Base-by-base conservation (phyloP, 164 flowering plant species). In the Liriodendron chinense region DNA sequence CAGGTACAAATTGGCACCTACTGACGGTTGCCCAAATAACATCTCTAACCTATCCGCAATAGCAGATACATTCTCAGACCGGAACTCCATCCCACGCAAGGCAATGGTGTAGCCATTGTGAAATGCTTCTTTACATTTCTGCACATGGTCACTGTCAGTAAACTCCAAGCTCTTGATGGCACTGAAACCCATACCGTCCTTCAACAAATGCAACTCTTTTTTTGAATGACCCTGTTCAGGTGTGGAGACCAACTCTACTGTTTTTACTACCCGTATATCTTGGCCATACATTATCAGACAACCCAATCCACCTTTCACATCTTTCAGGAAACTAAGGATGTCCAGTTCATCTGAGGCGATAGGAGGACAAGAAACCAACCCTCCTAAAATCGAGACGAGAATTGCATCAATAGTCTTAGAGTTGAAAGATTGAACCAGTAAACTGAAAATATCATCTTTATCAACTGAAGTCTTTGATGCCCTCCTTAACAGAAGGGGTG, bases 1-100 rank as follows among this genome's bases (percentile, higher is more conserved):
- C 74, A 92, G 79, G 82, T 92, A 92, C 50, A 90, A 34, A 78
- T 92, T 92, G 63, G 84, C 91, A 59, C 97, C 97, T 48, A 84
- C 87, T 68, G 97, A 89, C 23, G 92, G 97, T 82, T 89, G 94
- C 78, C 97, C 94, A 83, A 91, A 89, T 57, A 92, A 63, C 75
- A 76, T 79, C 9, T 91, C 94, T 22, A 92, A 78, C 43, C 74
- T 82, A 79, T 88, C 86, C 50, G 94, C 85, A 77, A 89, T 75
- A 50, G 87, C 74, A 72, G 94, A 88, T 78, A 91, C 78, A 18
- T 73, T 81, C 76, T 83, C 78, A 70, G 77, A 83, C 3, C 94
- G 92, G 76, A 88, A 91, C 76, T 91, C 92, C 86, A 90, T 82
- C 24, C 97, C 97, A 74, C 94, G 97, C 7, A 92, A 49, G 34